phyloP scores from a whole-genome alignment of 139 green algal species.

The Volvox reticuliferus region DNA sequence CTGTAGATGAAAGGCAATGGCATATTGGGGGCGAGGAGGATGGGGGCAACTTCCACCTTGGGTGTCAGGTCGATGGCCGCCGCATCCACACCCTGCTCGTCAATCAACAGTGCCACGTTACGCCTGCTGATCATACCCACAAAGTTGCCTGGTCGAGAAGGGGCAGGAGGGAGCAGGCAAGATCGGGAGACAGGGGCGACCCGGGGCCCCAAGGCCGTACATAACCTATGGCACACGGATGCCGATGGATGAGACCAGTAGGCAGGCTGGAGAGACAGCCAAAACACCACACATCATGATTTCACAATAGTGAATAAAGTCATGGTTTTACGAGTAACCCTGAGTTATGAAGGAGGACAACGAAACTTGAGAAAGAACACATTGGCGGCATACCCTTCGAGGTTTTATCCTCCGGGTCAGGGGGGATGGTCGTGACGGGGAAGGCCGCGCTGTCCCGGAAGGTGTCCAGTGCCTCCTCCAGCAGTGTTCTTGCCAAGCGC shows the following conservation, averaged over 20 bases:
- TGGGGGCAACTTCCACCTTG: conserved; percentile 64
- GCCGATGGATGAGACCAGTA: no score
- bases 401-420: background rate
- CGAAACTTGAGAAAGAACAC: background rate
- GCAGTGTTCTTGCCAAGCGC: conserved; percentile 70
- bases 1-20: conserved; percentile 60
- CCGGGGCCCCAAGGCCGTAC: no score
- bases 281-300: no score
- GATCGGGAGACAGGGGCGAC: no score
- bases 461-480: conserved; percentile 55
- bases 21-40: conserved; percentile 69
- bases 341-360: no score
- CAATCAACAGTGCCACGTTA: conserved; percentile 47
- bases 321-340: no score
- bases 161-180: no score
- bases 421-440: conserved; percentile 44
- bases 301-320: no score
- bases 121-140: conserved; percentile 62
- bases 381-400: background rate
- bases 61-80: conserved; percentile 41
- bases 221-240: no score
- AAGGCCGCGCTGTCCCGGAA: conserved; percentile 59
- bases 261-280: no score
- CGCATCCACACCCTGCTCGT: conserved; percentile 37
- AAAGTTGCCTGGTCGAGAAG: conserved; percentile 52